Base-by-base conservation (phyloP, 345 rosid species). In the Barbarea vulgaris region DNA sequence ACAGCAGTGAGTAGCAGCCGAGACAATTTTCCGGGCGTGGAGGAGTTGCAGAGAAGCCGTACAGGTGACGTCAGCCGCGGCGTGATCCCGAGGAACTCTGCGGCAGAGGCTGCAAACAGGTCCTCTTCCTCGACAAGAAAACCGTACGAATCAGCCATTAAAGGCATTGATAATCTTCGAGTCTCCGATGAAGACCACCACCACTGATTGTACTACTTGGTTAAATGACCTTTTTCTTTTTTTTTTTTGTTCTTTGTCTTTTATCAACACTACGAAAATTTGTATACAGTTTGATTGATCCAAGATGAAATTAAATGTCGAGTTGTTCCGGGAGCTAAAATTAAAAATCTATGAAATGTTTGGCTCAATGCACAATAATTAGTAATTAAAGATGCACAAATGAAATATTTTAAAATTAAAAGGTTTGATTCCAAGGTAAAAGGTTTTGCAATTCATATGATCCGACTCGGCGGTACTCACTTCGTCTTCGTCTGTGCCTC, bases 141-240 rank as follows among this genome's bases (percentile, higher is more conserved):
- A 85, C 80, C 75, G 11, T 88, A 84, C 22, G 97, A 91, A 28
- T 71, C 85, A 19, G 77, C 91, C 42, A 79, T 91, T 1, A 88
- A 81, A 79, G 97, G 92, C 74, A 85, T 91, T 0, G 89, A 88
- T 77, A 60, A 79, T 52, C 86, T 91, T 75, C 87, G 81, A 72
- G 83, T 91, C 46, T 64, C 79, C 3, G 69, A 75, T 19, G 76
- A 79, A 56, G 75, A 79, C 76, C 66, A 64, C 42, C 82, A 72
- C 73, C 79, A 61, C 14, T 33, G 9, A 33, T n/a, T 56, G 37
- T 56, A 56, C 13, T 15, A 55, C 61, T 56, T 28, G 36, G 61
- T 56, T 36, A n/a, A n/a, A 31, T 17, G 41, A 30, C 15, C 7
- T 15, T 28, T 27, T n/a, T n/a, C n/a, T 4, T 56, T 30, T 56